phyloP scores from a whole-genome alignment of 345 rosid species.

The Citrus sinensis region DNA sequence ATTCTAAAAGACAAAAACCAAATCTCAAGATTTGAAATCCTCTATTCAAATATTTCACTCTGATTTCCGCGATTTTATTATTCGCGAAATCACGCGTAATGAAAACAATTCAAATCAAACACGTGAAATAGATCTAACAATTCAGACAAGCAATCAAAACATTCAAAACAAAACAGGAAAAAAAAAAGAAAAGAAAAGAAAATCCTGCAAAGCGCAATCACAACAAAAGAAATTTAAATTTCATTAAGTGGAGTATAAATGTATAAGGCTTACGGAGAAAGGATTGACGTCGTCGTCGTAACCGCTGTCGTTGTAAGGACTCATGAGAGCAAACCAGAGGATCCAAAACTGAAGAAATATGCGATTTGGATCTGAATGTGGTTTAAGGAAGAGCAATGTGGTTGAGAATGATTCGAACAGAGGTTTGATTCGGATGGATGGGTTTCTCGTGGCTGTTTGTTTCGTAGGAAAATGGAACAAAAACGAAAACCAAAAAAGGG shows the following conservation, averaged over 20 bases:
- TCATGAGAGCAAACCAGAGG: constrained; percentile 45
- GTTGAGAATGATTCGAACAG: neutral
- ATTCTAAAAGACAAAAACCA: neutral
- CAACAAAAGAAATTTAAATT: neutral
- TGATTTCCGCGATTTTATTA: neutral
- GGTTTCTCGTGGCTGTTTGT: constrained; percentile 6
- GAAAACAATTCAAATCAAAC: constrained; percentile 5
- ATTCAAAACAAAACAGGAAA: neutral
- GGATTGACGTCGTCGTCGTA: constrained; percentile 91
- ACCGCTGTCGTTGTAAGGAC: constrained; percentile 66
- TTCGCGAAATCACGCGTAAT: neutral
- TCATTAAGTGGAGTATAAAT: neutral
- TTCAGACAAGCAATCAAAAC: neutral
- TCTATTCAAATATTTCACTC: neutral
- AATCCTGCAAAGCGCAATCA: neutral
- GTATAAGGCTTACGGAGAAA: constrained; percentile 60
- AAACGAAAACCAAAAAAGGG: neutral
- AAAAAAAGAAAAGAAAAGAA: neutral
- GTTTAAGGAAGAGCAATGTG: neutral
- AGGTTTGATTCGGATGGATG: neutral
- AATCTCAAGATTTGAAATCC: neutral
- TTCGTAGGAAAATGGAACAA: constrained; percentile 11
- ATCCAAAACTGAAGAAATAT: neutral
- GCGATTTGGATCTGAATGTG: neutral
- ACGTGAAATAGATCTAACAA: constrained; percentile 18